Base-by-base conservation (phyloP, 2,329 filamentous ascomycete species). In the Dothideomycetes sp. region DNA sequence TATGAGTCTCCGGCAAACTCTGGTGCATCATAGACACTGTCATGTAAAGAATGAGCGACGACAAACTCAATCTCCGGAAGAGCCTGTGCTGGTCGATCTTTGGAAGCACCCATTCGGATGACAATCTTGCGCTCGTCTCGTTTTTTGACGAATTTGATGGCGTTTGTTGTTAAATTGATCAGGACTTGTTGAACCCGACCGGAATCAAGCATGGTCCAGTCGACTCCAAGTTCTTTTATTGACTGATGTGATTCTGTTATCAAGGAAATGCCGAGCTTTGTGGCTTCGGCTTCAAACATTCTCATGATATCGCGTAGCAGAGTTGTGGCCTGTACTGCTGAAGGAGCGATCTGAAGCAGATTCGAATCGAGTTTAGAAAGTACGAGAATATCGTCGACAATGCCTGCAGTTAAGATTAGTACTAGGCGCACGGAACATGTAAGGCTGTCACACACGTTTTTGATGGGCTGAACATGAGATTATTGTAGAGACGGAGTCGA, bases 371-470 rank as follows among this genome's bases (percentile, higher is more conserved):
- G 59, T 16, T 54, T 66, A 2, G 59, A 63, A 11, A 69, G 50
- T 2, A 64, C 68, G 16, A 69, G 50, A 0, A 69, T 61, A 42
- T 69, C 66, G 43, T 69, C 65, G 3, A 69, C 65, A 31, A 69
- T 68, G 17, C 4, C 3, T 4, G 12, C 8, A 2, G 18, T 13
- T n/a, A n/a, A 25, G 9, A n/a, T 43, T 17, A 43, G 41, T 13
- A 30, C 5, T 4, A 5, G 19, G n/a, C n/a, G n/a, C 5, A 17
- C 7, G 7, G n/a, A 5, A n/a, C 1, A 13, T 9, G 4, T 9
- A 9, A 9, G 10, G 23, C 9, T 11, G 5, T 16, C 3, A 8
- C 15, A 11, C 4, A 17, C 40, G 18, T 44, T 67, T 68, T 44
- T 68, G 64, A 42, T 70, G 66, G 22, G 63, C 58, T 5, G 63